Conservation (phyloP, 2,329 filamentous ascomycete genomes). For the Cadophora luteo-olivacea region DNA sequence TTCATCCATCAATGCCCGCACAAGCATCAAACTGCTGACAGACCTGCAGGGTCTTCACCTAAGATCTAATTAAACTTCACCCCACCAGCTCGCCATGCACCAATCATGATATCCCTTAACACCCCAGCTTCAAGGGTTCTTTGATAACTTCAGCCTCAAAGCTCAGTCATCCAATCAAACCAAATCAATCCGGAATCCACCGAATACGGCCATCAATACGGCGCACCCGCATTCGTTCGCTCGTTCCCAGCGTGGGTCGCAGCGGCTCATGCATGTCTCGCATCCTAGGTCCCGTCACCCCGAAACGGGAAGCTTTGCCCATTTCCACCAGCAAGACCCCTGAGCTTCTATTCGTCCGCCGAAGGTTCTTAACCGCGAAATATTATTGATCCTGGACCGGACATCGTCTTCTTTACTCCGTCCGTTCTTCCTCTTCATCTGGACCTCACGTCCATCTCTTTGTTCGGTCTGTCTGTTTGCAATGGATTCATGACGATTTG, state of each 20-base stretch:
- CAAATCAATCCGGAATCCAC: neutral
- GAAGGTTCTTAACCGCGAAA: neutral
- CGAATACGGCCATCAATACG: neutral
- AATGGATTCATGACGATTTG: neutral
- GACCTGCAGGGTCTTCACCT: neutral
- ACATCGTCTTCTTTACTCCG: neutral
- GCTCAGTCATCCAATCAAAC: neutral
- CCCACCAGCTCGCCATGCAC: slow-evolving; percentile 2
- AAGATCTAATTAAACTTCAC: slow-evolving; percentile 3
- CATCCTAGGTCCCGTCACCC: neutral
- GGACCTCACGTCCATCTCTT: neutral
- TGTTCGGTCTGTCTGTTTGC: neutral
- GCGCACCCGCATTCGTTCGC: neutral
- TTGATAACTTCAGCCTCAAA: neutral
- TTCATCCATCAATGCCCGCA: neutral
- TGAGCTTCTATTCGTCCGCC: slow-evolving; percentile 7
- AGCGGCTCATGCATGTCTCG: slow-evolving; percentile 13
- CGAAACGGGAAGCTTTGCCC: slow-evolving; percentile 6
- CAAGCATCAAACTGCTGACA: neutral
- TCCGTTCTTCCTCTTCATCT: neutral
- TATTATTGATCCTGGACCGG: slow-evolving; percentile 6
- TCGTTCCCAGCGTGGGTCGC: neutral
- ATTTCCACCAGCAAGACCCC: neutral
- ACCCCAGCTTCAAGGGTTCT: neutral
- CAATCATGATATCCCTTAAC: neutral